phyloP scores from a whole-genome alignment of 352 stramenopile genomes.

The Pythium myriotylum region DNA sequence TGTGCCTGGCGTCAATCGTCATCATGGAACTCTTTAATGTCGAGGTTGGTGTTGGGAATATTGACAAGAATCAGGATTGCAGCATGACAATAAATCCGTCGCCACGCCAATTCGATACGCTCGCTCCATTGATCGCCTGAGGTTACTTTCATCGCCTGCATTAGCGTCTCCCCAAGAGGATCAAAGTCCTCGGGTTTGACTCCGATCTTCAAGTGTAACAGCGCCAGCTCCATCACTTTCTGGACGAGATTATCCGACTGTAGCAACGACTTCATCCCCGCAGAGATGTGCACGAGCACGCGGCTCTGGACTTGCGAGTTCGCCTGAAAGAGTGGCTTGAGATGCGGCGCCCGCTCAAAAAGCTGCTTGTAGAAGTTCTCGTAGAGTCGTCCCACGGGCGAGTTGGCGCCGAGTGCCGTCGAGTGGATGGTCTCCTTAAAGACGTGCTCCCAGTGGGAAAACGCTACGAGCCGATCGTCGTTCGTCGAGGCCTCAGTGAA shows the following conservation, averaged over 20 bases:
- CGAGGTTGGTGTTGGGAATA: slow-evolving; percentile 49
- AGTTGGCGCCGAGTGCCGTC: slow-evolving; percentile 31
- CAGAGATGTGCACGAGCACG: slow-evolving; percentile 67
- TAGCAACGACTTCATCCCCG: slow-evolving; percentile 63
- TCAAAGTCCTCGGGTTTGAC: slow-evolving; percentile 72
- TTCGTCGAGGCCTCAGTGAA: slow-evolving; percentile 43
- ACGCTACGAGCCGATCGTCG: slow-evolving; percentile 47
- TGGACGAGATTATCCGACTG: slow-evolving; percentile 56
- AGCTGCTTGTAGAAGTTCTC: slow-evolving; percentile 61
- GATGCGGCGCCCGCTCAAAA: slow-evolving; percentile 52
- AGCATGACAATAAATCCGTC: slow-evolving; percentile 62
- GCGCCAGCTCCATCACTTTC: slow-evolving; percentile 57
- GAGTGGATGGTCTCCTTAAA: slow-evolving; percentile 65
- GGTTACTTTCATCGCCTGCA: slow-evolving; percentile 61
- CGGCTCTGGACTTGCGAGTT: slow-evolving; percentile 62
- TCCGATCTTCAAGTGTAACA: slow-evolving; percentile 69
- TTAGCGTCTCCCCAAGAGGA: slow-evolving; percentile 54
- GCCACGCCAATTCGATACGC: slow-evolving; percentile 52
- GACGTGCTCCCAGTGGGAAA: slow-evolving; percentile 58
- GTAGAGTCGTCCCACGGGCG: slow-evolving; percentile 53
- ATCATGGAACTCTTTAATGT: slow-evolving; percentile 45
- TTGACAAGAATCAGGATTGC: slow-evolving; percentile 68
- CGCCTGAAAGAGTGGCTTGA: slow-evolving; percentile 63
- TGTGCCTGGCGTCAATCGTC: slow-evolving; percentile 6
- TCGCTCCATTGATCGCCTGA: slow-evolving; percentile 52